Conservation (phyloP, 2,329 filamentous ascomycete species). For the Ramularia endophylla region DNA sequence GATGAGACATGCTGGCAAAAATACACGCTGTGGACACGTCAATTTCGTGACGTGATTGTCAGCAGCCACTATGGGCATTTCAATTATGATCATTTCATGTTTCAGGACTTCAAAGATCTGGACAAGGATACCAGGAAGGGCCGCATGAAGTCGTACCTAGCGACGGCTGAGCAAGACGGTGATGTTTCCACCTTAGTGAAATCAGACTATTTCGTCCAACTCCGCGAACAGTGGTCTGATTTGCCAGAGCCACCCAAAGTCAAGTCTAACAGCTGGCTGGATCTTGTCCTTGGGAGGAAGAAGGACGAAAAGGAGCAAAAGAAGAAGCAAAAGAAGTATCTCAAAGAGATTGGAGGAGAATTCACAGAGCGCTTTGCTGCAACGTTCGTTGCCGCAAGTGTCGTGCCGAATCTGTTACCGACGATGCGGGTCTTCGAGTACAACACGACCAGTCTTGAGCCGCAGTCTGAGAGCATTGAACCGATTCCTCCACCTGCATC, state of each 20-base stretch:
- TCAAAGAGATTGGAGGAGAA: slow-evolving; percentile 67
- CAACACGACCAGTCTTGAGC: slow-evolving; percentile 74
- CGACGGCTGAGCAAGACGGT: slow-evolving; percentile 12
- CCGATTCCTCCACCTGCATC: slow-evolving; percentile 15
- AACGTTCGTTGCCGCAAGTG: slow-evolving; percentile 73
- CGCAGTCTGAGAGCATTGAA: slow-evolving; percentile 1
- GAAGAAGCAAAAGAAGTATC: slow-evolving; percentile 50
- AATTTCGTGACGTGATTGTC: slow-evolving; percentile 85
- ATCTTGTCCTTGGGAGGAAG: slow-evolving; percentile 29
- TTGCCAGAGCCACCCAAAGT: slow-evolving; percentile 53
- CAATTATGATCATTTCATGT: slow-evolving; percentile 96
- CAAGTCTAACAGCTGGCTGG: slow-evolving; percentile 19
- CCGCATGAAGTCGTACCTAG: slow-evolving; percentile 26
- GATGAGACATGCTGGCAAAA: slow-evolving; percentile 99
- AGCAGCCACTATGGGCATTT: slow-evolving; percentile 84
- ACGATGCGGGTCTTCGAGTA: slow-evolving; percentile 79
- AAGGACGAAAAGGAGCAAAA: slow-evolving; percentile 42
- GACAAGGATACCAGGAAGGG: slow-evolving; percentile 50
- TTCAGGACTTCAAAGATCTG: slow-evolving; percentile 78
- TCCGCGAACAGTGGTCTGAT: slow-evolving; percentile 71
- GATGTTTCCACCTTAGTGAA: slow-evolving; percentile 59
- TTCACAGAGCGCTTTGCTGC: slow-evolving; percentile 83
- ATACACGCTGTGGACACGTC: slow-evolving; percentile 82
- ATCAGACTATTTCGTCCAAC: slow-evolving; percentile 71
- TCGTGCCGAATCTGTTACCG: slow-evolving; percentile 91